phyloP scores from a whole-genome alignment of 208 protist species.

The Trypanosomatidae sp. region DNA sequence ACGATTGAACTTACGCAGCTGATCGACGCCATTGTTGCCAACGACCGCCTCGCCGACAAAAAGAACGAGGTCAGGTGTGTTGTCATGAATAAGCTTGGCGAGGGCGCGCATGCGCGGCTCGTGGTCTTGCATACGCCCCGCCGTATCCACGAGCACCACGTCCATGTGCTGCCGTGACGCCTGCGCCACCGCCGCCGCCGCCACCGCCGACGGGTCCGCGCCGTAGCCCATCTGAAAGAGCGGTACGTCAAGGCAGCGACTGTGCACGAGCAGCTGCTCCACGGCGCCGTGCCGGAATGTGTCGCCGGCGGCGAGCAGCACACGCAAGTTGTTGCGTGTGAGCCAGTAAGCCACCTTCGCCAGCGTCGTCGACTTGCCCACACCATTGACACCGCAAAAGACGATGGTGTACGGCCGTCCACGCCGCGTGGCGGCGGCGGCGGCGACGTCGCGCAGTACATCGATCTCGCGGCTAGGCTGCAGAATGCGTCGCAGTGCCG shows the following conservation, averaged over 20 bases:
- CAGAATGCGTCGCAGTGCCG: conserved; percentile 91
- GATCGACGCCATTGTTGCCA: conserved; percentile 99
- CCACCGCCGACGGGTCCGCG: conserved; percentile 91
- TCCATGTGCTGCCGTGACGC: conserved; percentile 81
- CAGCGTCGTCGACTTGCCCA: conserved; percentile 99
- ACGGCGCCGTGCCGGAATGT: conserved; percentile 99
- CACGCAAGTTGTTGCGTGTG: conserved; percentile 78
- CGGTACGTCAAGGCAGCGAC: conserved; percentile 82
- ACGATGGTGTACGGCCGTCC: conserved; percentile 94
- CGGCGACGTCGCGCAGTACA: conserved; percentile 89
- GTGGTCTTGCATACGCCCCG: conserved; percentile 99
- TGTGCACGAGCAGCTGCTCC: conserved; percentile 98
- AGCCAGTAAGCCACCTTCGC: conserved; percentile 97
- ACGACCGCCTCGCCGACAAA: conserved; percentile 99
- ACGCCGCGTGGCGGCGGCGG: conserved; percentile 25
- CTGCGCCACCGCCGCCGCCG: conserved; percentile 86
- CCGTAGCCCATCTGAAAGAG: conserved; percentile 97
- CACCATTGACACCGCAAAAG: conserved; percentile 99
- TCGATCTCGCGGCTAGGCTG: conserved; percentile 94
- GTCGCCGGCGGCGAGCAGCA: conserved; percentile 98
- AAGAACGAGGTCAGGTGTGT: conserved; percentile 95
- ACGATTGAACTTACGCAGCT: conserved; percentile 97
- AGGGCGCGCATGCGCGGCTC: conserved; percentile 97
- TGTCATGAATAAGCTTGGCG: conserved; percentile 95
- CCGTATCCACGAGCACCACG: conserved; percentile 99